These are phyloP conservation scores for Erysimum cheiranthoides DNA, from an alignment of 345 rosid genomes.

Conservation along the genomic window DNA sequence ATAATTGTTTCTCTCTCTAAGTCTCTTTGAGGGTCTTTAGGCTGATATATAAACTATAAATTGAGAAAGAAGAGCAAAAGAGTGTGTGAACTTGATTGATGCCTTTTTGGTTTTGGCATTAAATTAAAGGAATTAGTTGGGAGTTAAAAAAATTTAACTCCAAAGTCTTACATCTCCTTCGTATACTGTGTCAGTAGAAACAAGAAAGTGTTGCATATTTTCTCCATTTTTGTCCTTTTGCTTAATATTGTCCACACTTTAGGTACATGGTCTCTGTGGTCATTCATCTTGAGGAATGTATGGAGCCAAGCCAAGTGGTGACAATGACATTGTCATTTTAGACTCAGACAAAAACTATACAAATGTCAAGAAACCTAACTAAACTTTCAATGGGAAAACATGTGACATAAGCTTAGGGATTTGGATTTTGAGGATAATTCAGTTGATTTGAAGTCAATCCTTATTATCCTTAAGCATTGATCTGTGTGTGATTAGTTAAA, in stretches of 20 bases:
- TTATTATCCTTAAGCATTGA: conserved; percentile 41
- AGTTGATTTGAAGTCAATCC: conserved; percentile 36
- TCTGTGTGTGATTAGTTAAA: conserved; percentile 33
- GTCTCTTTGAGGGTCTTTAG: conserved; percentile 30
- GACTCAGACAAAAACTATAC: conserved; percentile 34
- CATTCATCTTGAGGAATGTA: conserved; percentile 32
- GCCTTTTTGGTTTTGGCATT: conserved; percentile 31
- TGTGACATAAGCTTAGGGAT: conserved; percentile 37
- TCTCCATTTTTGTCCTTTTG: conserved; percentile 41
- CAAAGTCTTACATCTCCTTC: conserved; percentile 39
- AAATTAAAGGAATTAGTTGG: conserved; percentile 41
- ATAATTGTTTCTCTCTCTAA: conserved; percentile 13
- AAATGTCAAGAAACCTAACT: conserved; percentile 43
- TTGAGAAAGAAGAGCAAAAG: conserved; percentile 4
- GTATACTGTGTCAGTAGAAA: conserved; percentile 40
- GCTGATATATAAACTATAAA: conserved; percentile 18
- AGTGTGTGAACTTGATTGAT: conserved; percentile 35
- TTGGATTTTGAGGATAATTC: conserved; percentile 20
- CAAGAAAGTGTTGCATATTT: conserved; percentile 30
- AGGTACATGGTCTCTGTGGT: conserved; percentile 24
- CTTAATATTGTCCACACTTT: conserved; percentile 32
- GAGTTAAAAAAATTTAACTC: conserved; percentile 27
- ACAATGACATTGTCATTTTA: conserved; percentile 35
- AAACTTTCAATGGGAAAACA: conserved; percentile 33
- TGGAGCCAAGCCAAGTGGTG: conserved; percentile 39